Conservation (phyloP, 2,329 filamentous ascomycete species). For the Clarireedia hainanense region DNA sequence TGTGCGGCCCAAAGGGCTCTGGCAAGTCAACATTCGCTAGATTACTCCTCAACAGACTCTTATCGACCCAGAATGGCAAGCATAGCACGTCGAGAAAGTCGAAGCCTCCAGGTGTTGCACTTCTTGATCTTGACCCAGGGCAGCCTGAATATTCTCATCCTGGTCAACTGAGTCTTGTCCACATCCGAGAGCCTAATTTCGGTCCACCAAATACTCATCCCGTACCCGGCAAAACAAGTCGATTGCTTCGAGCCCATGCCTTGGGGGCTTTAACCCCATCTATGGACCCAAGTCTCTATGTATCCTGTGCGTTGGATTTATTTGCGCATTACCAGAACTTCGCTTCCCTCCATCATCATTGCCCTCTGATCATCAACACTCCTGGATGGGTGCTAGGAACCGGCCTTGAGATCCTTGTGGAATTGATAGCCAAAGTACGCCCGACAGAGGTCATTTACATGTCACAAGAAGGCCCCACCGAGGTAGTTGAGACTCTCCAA, state of each 20-base stretch:
- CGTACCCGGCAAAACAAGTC: slow-evolving; percentile 28
- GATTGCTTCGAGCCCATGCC: slow-evolving; percentile 53
- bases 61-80: slow-evolving; percentile 29
- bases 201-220: slow-evolving; percentile 61
- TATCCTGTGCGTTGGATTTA: slow-evolving; percentile 56
- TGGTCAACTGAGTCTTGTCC: slow-evolving; percentile 61
- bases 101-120: slow-evolving; percentile 34
- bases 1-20: slow-evolving; percentile 63
- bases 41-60: slow-evolving; percentile 56
- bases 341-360: slow-evolving; percentile 32
- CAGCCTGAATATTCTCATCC: slow-evolving; percentile 68
- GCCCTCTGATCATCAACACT: slow-evolving; percentile 63
- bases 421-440: slow-evolving; percentile 44
- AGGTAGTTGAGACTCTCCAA: slow-evolving; percentile 46
- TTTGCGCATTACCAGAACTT: slow-evolving; percentile 47
- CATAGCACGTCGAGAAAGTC: not conserved
- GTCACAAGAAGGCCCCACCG: slow-evolving; percentile 52
- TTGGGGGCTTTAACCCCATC: slow-evolving; percentile 58
- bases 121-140: slow-evolving; percentile 67
- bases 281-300: slow-evolving; percentile 59
- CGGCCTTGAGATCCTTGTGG: slow-evolving; percentile 55
- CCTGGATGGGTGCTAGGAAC: slow-evolving; percentile 67
- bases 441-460: slow-evolving; percentile 62
- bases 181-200: slow-evolving; percentile 53
- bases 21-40: slow-evolving; percentile 71